A percentile compares a stretch with the other conserved stretches of the same genome.
Conservation (phyloP, 768 basidiomycete species). For the Lentinula sp. region DNA sequence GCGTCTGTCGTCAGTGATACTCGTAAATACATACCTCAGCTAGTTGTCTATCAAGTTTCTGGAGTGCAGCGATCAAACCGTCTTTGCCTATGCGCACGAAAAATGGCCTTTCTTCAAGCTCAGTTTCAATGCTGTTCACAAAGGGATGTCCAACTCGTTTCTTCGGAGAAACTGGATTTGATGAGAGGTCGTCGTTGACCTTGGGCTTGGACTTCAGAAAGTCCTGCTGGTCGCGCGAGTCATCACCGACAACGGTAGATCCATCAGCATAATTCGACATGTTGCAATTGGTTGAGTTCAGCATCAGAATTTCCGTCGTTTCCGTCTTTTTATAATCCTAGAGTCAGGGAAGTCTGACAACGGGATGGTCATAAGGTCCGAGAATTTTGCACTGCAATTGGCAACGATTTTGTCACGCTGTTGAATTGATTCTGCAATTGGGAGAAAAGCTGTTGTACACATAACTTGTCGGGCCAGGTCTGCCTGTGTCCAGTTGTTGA, state of each 20-base stretch:
- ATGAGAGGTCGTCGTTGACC: not conserved
- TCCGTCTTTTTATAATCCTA: not conserved
- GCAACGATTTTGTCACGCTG: too few relatives aligned
- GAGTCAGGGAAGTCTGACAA: too few relatives aligned
- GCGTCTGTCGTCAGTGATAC: not conserved
- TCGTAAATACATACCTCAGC: constrained; percentile 29
- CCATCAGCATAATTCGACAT: constrained; percentile 36
- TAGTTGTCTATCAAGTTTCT: constrained; percentile 64
- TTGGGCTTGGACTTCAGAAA: constrained; percentile 7
- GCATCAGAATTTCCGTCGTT: not conserved
- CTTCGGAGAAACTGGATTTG: not conserved
- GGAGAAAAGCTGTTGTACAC: not conserved
- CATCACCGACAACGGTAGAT: constrained; percentile 39
- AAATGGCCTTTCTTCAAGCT: constrained; percentile 57
- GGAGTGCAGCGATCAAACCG: constrained; percentile 64
- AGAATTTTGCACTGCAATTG: not conserved
- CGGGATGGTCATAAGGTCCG: not conserved
- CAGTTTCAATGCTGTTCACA: constrained; percentile 34
- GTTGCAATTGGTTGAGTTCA: constrained; percentile 6
- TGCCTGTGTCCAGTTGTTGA: not conserved
- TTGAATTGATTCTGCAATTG: too few relatives aligned
- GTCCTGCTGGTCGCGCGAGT: constrained; percentile 12
- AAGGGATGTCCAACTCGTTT: constrained; percentile 25
- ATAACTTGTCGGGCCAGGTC: not conserved
- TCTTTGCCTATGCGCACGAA: constrained; percentile 62